Evolutionary conservation across 495 filamentous ascomycete species (phyloP).

Genomic region (Aspergillus panamensis): DNA sequence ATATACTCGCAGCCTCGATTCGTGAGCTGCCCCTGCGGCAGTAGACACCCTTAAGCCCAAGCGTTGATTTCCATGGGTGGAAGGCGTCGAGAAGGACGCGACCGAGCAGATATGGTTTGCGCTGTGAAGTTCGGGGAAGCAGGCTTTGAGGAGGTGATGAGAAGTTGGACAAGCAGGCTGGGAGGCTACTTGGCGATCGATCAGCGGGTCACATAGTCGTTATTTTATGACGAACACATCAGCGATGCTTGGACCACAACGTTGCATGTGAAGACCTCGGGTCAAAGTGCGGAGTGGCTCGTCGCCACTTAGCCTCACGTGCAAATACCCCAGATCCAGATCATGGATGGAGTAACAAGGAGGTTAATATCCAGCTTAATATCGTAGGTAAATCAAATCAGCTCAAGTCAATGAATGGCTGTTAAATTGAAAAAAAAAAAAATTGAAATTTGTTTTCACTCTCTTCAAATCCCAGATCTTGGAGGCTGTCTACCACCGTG

Average conservation of each 20-base stretch:
- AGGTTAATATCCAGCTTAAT: no score
- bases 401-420: no score
- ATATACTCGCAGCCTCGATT: not conserved
- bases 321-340: conserved; percentile 21
- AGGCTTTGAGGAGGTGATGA: no score
- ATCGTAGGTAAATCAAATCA: no score
- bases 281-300: conserved; percentile 16
- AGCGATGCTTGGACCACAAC: conserved; percentile 2
- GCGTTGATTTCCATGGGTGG: conserved; percentile 21
- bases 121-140: not conserved
- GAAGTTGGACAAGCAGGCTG: not conserved
- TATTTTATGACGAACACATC: conserved; percentile 7
- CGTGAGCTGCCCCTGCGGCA: conserved; percentile 13
- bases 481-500: no score
- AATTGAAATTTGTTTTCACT: no score
- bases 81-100: conserved; percentile 8
- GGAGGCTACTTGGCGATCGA: conserved; percentile 6
- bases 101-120: not conserved
- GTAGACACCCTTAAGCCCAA: conserved; percentile 20
- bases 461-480: no score
- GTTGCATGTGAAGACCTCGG: conserved; percentile 35
- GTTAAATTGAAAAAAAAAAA: no score
- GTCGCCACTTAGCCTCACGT: conserved; percentile 21
- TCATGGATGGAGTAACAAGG: not conserved
- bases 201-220: conserved; percentile 15